These are phyloP conservation scores for Rhodotorula kratochvilovae DNA, from an alignment of 768 basidiomycete species.

Conservation along the genomic window DNA sequence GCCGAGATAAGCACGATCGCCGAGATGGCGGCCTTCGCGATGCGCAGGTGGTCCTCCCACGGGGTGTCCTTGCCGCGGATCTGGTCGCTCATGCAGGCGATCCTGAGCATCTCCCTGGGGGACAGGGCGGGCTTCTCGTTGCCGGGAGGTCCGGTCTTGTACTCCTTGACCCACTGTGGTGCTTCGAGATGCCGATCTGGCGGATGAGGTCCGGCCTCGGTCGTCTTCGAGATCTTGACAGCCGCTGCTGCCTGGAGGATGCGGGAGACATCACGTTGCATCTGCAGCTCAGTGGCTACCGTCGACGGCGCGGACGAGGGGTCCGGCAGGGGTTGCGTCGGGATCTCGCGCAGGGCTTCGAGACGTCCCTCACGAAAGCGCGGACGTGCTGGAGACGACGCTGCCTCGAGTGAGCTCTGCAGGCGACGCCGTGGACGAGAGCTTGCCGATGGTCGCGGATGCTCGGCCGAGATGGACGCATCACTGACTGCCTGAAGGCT, in stretches of 20 bases:
- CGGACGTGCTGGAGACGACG: rapidly evolving
- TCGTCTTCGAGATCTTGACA: neutral
- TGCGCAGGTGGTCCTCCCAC: no score
- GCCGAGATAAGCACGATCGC: no score
- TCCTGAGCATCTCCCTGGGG: no score
- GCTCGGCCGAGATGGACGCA: no score
- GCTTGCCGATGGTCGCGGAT: no score
- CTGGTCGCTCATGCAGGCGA: neutral
- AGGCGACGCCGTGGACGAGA: no score
- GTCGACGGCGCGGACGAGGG: neutral
- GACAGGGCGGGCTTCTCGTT: no score
- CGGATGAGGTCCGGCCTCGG: neutral
- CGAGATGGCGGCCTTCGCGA: no score
- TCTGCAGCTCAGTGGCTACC: neutral
- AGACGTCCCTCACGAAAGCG: neutral
- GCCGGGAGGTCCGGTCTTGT: no score
- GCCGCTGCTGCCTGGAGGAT: neutral
- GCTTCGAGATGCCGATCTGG: neutral
- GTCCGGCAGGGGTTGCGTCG: neutral
- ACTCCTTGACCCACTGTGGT: neutral
- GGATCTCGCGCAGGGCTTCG: neutral
- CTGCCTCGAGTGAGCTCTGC: no score
- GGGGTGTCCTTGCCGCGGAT: no score
- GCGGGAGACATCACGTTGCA: neutral
- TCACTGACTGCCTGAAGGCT: no score